Evolutionary conservation across 192 early-diverging fungal genomes (phyloP), one percentile per base, ranked within the genome.

Genomic region (Jimgerdemannia flammicorona): DNA sequence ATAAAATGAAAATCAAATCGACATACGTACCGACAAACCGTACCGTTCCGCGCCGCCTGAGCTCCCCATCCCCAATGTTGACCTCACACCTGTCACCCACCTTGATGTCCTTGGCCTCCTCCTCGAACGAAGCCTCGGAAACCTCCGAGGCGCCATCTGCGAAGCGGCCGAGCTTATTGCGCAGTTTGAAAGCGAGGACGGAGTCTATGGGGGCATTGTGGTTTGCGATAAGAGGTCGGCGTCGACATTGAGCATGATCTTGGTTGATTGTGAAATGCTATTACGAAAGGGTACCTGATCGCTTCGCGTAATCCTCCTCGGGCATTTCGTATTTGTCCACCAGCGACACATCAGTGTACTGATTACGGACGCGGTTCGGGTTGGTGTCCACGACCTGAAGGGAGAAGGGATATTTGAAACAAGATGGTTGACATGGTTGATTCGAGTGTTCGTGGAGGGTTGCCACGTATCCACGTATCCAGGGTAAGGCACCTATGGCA

Each of bases 321-420:
- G 88, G 79, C 64, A 99, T 88, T 77, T 96, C 96, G 79, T 92
- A 96, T 81, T 99, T 99, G 75, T 98, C 87, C 20, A 99, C 98
- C 66, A 92, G 86, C 6, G 93, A 94, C 3, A 93, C 82, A 83
- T 99, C 97, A 54, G 87, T 94, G 81, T 84, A 98, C 77, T 95
- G 91, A 54, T 92, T 89, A 69, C 83, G 86, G 65, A 83, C 72
- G 14, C 85, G 79, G 64, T 83, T 84, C 41, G 93, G 93, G 75
- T 95, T 93, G 3, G 85, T 76, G 77, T 95, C 91, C 17, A 81
- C 76, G 42, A 95, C 91, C 88, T 94, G 76, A 3, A 68, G 9
- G 64, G 49, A 59, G 6, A 59, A 59, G 49, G 6, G 44, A 69
- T 43, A 64, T 8, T 43, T 40, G 18, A n/a, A 73, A 72, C 40